Evolutionary conservation across 352 stramenopile species (phyloP), one percentile per base, ranked within the genome.

Genomic region (Peronospora destructor): DNA sequence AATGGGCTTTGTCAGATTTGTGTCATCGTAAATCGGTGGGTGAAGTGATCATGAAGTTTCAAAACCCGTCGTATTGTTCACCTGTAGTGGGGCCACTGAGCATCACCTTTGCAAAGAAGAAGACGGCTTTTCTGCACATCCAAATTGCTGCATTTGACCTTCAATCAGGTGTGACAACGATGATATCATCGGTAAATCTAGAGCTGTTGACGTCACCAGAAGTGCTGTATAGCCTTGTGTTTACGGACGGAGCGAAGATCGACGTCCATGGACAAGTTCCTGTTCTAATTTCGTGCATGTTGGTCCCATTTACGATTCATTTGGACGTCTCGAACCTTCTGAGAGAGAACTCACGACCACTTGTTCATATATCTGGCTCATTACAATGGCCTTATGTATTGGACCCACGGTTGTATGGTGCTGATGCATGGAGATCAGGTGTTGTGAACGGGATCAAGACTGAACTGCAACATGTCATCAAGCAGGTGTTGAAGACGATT

Each of bases 51-150:
- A 17, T 92, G 29, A 54, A 73, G 46, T 75, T 88, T 47, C 52
- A 76, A 21, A 92, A 92, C 44, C 81, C 81, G 47, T 90, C 78
- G 26, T 90, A 87, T 43, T 92, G 81, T 53, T 68, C 71, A 25
- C 81, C 81, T 0, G 56, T 68, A 3, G 51, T 92, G 25, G 76
- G 78, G 0, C 66, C 75, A n/a, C 34, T 89, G 36, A 59, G 59
- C 23, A 51, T 87, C 28, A 71, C 53, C 6, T 71, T 91, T 30
- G 42, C 55, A 7, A 87, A 82, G 59, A 79, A 86, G 45, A 48
- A 44, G 3, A 81, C 63, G 19, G 23, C 53, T 30, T 66, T 91
- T 26, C 50, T 91, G 10, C 46, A 65, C 13, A 23, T 88, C 3
- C 52, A 68, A 10, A 40, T 80, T 4, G 76, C 77, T 28, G 52